A percentile compares a stretch with the other conserved stretches of the same genome.
phyloP scores from a whole-genome alignment of 306 rosid species.

The Lotus japonicus region DNA sequence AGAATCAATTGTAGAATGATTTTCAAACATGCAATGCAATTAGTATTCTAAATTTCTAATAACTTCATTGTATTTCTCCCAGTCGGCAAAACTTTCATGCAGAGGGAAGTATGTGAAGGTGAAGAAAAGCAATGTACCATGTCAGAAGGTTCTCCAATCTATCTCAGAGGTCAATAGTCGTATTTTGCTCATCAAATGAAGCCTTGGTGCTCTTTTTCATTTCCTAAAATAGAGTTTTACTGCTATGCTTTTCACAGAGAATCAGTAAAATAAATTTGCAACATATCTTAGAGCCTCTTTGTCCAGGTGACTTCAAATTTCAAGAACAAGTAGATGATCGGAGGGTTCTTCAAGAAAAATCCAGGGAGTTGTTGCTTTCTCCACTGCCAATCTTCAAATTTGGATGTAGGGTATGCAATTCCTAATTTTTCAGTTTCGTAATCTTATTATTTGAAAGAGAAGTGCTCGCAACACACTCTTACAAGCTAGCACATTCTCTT shows the following conservation, averaged over 20 bases:
- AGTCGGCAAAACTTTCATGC: conserved; percentile 25
- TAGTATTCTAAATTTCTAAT: not conserved
- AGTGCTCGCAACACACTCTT: too few relatives aligned
- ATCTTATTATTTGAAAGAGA: too few relatives aligned
- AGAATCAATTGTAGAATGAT: too few relatives aligned
- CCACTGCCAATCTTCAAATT: not conserved
- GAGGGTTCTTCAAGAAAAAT: not conserved
- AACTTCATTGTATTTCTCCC: not conserved
- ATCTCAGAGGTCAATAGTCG: conserved; percentile 16
- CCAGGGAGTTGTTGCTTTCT: not conserved
- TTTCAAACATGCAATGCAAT: not conserved
- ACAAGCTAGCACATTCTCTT: too few relatives aligned
- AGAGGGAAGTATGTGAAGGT: conserved; percentile 14
- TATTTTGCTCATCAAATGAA: not conserved
- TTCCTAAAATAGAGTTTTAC: not conserved
- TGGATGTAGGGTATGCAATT: not conserved
- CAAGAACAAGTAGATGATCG: not conserved
- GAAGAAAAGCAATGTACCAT: not conserved
- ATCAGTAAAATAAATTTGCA: not conserved
- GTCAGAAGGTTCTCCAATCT: conserved; percentile 24
- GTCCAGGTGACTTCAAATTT: not conserved
- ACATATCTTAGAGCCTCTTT: not conserved
- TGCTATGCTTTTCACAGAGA: not conserved
- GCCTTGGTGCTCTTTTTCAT: not conserved
- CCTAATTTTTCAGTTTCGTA: not conserved